Percentiles rank a stretch among this genome's conserved stretches.
phyloP scores from a whole-genome alignment of 2,329 filamentous ascomycete species.

The Aspergillus calidoustus region DNA sequence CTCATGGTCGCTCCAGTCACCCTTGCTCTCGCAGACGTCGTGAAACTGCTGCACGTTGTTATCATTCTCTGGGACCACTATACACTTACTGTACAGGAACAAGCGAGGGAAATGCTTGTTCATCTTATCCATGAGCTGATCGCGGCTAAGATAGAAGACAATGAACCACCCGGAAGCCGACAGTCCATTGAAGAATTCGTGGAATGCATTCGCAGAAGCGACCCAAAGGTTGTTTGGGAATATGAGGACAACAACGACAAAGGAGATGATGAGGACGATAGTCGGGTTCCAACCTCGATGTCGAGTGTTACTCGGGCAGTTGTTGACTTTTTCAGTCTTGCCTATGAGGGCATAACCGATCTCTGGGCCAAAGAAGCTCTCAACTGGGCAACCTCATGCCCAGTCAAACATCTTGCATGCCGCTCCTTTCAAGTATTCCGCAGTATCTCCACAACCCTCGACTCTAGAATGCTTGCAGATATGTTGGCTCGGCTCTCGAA shows the following conservation, averaged over 20 bases:
- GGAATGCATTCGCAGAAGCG: slow-evolving; percentile 82
- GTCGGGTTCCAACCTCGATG: slow-evolving; percentile 87
- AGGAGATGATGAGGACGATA: slow-evolving; percentile 70
- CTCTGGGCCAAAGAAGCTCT: slow-evolving; percentile 89
- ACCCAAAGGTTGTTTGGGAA: slow-evolving; percentile 84
- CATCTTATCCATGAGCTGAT: slow-evolving; percentile 96
- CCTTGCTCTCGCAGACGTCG: slow-evolving; percentile 76
- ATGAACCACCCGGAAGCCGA: slow-evolving; percentile 68
- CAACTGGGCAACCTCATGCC: slow-evolving; percentile 95
- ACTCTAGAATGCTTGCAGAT: slow-evolving; percentile 92
- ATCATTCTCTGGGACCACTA: slow-evolving; percentile 98
- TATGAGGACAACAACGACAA: slow-evolving; percentile 92
- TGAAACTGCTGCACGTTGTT: slow-evolving; percentile 85
- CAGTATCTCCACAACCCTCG: slow-evolving; percentile 86
- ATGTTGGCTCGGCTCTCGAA: slow-evolving; percentile 96
- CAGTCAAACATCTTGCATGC: slow-evolving; percentile 91
- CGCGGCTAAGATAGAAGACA: slow-evolving; percentile 76
- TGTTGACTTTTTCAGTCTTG: slow-evolving; percentile 80
- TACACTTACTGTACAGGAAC: slow-evolving; percentile 90
- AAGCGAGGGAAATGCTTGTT: slow-evolving; percentile 96
- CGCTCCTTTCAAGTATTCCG: slow-evolving; percentile 97
- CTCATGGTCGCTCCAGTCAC: slow-evolving; percentile 92
- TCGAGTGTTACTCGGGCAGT: slow-evolving; percentile 79
- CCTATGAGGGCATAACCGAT: slow-evolving; percentile 84
- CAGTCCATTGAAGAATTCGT: slow-evolving; percentile 84